A percentile compares a stretch with the other conserved stretches of the same genome.
Evolutionary conservation across 805 yeast genomes (phyloP).

Genomic region (Hanseniaspora lindneri): DNA sequence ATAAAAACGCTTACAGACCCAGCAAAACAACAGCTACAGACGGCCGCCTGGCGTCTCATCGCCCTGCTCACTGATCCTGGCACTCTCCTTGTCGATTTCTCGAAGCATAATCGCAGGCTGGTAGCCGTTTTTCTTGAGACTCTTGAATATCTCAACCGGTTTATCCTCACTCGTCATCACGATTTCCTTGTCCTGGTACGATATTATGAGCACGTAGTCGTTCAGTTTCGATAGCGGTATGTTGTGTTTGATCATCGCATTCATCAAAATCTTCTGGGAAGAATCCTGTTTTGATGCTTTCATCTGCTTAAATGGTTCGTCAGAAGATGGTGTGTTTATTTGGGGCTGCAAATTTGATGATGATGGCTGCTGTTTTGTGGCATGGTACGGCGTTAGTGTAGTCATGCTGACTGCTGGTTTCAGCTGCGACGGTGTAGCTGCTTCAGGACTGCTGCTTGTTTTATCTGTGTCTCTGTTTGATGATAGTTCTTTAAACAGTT

Average conservation of each 20-base stretch:
- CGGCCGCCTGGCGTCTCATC: conserved; percentile 20
- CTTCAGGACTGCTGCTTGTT: not conserved
- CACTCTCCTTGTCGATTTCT: conserved; percentile 50
- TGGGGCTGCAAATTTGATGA: not conserved
- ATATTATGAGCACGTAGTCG: conserved; percentile 75
- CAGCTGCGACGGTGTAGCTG: not conserved
- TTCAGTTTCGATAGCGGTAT: conserved; percentile 72
- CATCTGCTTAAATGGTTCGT: conserved; percentile 69
- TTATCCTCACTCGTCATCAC: conserved; percentile 71
- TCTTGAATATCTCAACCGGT: conserved; percentile 78
- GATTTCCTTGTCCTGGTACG: conserved; percentile 84
- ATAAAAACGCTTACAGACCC: too few relatives aligned
- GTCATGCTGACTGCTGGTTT: conserved; percentile 13
- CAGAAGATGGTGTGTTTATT: not conserved
- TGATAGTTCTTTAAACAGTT: conserved; percentile 2
- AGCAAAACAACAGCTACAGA: too few relatives aligned
- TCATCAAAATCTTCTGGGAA: conserved; percentile 74
- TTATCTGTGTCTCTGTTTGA: not conserved
- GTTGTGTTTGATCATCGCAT: conserved; percentile 77
- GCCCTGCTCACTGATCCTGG: conserved; percentile 21
- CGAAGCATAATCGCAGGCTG: conserved; percentile 89
- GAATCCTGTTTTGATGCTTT: conserved; percentile 85
- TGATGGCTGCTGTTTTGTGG: not conserved
- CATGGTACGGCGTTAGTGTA: conserved; percentile 16
- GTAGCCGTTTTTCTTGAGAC: conserved; percentile 69